Evolutionary conservation across 352 stramenopile genomes (phyloP), one percentile per base, ranked within the genome.

Genomic region (Phytophthora meadii): DNA sequence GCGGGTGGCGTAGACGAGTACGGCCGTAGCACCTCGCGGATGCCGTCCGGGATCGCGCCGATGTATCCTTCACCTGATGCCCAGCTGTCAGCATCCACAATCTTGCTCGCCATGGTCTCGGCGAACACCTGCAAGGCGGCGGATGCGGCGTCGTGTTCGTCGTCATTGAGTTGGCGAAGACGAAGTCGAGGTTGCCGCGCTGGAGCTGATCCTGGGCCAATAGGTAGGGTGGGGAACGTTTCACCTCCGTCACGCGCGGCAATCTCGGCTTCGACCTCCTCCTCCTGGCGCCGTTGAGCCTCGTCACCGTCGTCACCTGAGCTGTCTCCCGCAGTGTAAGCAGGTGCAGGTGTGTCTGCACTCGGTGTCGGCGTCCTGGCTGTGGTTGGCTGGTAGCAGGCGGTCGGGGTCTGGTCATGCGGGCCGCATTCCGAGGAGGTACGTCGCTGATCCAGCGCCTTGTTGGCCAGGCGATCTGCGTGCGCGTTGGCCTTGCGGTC

Each of bases 381-480:
- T 22, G 22, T 22, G 22, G 22, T 22, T 22, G 22, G 22, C 22
- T 22, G 22, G 22, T 22, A 22, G 22, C 22, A 22, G 22, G 22
- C 22, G 22, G 22, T 22, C 22, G 22, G 22, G 2, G 22, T 22
- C 22, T 22, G 22, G 22, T 22, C 22, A 2, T 22, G 22, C 22
- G 22, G 22, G 22, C 22, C 22, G 22, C 22, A 22, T 2, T 22
- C 22, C 22, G 22, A 22, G 22, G 22, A 22, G 22, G 22, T 22
- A 22, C 22, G 22, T 7, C 27, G 27, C 27, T 7, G 14, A n/a
- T 45, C 40, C 11, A 57, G 56, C 5, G 51, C 45, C 11, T 52
- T 27, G 45, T 58, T 69, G 11, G 61, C 55, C 12, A 72, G 45
- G 9, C 63, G 55, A 37, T 72, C 63, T 4, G 63, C 63, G 22